Percentiles rank a stretch among this genome's conserved stretches.
These are phyloP conservation scores for Sporothrix globosa DNA, from an alignment of 2,329 filamentous ascomycete genomes.

Conservation along the genomic window DNA sequence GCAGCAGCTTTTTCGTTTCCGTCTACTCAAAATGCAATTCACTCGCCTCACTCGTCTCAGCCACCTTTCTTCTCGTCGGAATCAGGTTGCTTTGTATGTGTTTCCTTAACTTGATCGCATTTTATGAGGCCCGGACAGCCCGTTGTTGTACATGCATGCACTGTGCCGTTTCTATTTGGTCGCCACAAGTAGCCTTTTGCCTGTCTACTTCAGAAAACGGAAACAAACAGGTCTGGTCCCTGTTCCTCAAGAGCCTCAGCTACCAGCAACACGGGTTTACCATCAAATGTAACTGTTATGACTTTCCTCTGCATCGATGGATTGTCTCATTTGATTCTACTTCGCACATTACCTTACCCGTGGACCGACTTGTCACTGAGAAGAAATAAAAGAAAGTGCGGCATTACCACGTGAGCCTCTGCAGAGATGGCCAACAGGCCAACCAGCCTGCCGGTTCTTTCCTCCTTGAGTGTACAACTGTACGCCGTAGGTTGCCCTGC, in stretches of 20 bases:
- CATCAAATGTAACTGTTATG: too few relatives aligned
- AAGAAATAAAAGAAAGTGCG: neutral
- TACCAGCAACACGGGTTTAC: neutral
- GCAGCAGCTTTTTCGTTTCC: too few relatives aligned
- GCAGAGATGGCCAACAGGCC: neutral
- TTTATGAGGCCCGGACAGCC: neutral
- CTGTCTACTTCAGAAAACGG: neutral
- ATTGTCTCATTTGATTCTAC: slow-evolving; percentile 12
- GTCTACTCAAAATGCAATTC: neutral
- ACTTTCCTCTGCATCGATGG: neutral
- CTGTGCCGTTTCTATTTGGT: neutral
- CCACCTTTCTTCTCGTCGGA: slow-evolving; percentile 3
- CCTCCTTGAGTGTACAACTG: neutral
- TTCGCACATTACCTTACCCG: neutral
- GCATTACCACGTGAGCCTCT: slow-evolving; percentile 11
- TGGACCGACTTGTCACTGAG: neutral
- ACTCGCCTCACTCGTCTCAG: neutral
- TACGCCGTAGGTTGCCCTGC: neutral
- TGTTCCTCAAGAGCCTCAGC: slow-evolving; percentile 3
- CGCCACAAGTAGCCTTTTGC: too few relatives aligned
- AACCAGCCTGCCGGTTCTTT: neutral
- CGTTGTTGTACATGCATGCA: slow-evolving; percentile 20
- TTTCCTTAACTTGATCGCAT: neutral
- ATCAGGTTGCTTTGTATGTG: neutral
- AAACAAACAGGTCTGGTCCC: neutral